Evolutionary conservation across 2,329 filamentous ascomycete species (phyloP).

Genomic region (Aspergillus fijiensis): DNA sequence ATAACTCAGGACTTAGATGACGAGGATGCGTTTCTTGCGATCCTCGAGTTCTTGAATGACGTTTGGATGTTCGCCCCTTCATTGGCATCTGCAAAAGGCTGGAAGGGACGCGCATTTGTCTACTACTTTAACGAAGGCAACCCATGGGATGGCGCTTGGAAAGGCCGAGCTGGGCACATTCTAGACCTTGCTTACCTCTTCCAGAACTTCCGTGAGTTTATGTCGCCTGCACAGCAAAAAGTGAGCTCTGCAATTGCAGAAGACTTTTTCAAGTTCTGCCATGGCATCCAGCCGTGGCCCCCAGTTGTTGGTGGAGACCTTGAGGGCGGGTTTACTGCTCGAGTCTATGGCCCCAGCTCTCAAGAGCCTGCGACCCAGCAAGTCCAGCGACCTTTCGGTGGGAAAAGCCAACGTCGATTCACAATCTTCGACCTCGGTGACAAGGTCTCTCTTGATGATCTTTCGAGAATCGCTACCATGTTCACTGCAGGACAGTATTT

Average conservation of each 20-base stretch:
- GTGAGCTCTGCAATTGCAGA: conserved; percentile 37
- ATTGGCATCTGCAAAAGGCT: conserved; percentile 41
- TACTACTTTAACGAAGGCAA: conserved; percentile 52
- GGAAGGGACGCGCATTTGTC: conserved; percentile 36
- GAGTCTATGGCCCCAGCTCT: conserved; percentile 29
- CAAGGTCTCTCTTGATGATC: conserved; percentile 25
- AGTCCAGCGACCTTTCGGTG: conserved; percentile 21
- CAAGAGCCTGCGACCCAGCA: conserved; percentile 8
- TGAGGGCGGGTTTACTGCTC: conserved; percentile 23
- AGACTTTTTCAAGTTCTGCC: conserved; percentile 42
- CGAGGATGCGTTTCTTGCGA: conserved; percentile 41
- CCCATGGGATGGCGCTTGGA: conserved; percentile 47
- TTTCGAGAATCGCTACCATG: conserved; percentile 18
- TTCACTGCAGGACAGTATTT: conserved; percentile 13
- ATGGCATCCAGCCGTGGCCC: conserved; percentile 37
- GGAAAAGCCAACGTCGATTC: conserved; percentile 23
- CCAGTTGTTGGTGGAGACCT: conserved; percentile 19
- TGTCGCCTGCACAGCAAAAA: conserved; percentile 33
- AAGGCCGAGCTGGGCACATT: conserved; percentile 45
- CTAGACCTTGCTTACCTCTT: conserved; percentile 48
- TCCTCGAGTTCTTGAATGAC: conserved; percentile 49
- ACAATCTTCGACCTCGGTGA: conserved; percentile 25
- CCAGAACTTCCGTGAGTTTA: conserved; percentile 47
- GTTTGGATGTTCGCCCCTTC: conserved; percentile 49
- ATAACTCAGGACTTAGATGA: conserved; percentile 39